These are phyloP conservation scores for Globisporangium ultimum DNA, from an alignment of 352 stramenopile genomes.

Conservation along the genomic window DNA sequence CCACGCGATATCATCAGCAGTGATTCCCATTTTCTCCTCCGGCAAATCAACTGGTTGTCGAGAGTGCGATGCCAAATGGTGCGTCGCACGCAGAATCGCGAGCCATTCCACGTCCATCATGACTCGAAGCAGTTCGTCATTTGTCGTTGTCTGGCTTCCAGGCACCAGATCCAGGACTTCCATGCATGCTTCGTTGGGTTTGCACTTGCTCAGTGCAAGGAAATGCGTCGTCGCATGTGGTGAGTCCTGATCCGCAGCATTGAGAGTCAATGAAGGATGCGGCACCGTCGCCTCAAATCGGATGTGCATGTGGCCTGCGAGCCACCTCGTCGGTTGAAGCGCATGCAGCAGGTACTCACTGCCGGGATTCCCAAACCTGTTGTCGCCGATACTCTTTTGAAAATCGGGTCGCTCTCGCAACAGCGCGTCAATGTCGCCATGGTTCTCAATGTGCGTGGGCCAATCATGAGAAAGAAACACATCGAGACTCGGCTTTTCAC, in stretches of 20 bases:
- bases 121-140: conserved; percentile 24
- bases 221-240: conserved; percentile 45
- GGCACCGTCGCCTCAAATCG: conserved; percentile 88
- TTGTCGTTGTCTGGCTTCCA: conserved; percentile 7
- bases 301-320: conserved; percentile 93
- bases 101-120: conserved; percentile 88
- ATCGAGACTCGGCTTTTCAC: conserved; percentile 44
- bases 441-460: conserved; percentile 84
- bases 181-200: conserved; percentile 79
- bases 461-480: conserved; percentile 94
- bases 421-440: conserved; percentile 74
- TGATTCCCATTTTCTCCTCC: conserved; percentile 18
- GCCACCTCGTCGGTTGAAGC: conserved; percentile 89
- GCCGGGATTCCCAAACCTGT: conserved; percentile 81
- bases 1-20: conserved; percentile 33
- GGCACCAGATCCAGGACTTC: conserved; percentile 67
- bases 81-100: conserved; percentile 71
- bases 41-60: conserved; percentile 22
- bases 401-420: conserved; percentile 86
- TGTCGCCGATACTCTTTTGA: conserved; percentile 72
- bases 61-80: conserved; percentile 40
- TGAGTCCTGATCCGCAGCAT: conserved; percentile 28
- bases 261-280: conserved; percentile 26
- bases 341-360: conserved; percentile 70
- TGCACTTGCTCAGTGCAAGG: conserved; percentile 93